These are phyloP conservation scores for Euphorbia corollata DNA, from an alignment of 441 rosid genomes.

Conservation along the genomic window DNA sequence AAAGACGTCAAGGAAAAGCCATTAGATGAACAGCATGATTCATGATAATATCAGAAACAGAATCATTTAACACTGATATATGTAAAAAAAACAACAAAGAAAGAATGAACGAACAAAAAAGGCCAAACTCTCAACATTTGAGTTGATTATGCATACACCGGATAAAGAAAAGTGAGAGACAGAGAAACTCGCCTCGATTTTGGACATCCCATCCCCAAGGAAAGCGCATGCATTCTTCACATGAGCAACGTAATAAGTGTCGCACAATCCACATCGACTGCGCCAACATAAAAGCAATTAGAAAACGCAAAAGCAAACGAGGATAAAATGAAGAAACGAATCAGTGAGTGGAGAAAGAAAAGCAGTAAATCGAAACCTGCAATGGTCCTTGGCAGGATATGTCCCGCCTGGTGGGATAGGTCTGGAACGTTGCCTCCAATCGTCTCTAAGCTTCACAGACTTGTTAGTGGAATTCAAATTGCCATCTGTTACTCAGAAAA, in stretches of 20 bases:
- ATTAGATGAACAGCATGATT: background rate
- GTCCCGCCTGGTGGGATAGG: slow-evolving; percentile 82
- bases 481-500: slow-evolving; percentile 22
- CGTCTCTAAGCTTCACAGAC: slow-evolving; percentile 58
- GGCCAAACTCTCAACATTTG: background rate
- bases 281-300: background rate
- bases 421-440: slow-evolving; percentile 77
- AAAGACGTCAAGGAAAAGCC: background rate
- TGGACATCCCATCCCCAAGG: slow-evolving; percentile 93
- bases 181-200: slow-evolving; percentile 57
- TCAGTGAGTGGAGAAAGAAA: background rate
- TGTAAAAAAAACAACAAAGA: background rate
- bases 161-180: background rate
- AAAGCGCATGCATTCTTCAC: slow-evolving; percentile 91
- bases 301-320: background rate
- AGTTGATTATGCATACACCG: background rate
- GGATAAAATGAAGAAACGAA: background rate
- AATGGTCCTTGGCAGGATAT: slow-evolving; percentile 92
- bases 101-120: background rate
- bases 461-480: slow-evolving; percentile 27
- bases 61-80: background rate
- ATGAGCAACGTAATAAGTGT: slow-evolving; percentile 87
- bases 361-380: slow-evolving; percentile 48
- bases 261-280: slow-evolving; percentile 88
- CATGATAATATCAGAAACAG: background rate